These are phyloP conservation scores for Thermothielavioides terrestris DNA, from an alignment of 495 filamentous ascomycete genomes.

Conservation along the genomic window DNA sequence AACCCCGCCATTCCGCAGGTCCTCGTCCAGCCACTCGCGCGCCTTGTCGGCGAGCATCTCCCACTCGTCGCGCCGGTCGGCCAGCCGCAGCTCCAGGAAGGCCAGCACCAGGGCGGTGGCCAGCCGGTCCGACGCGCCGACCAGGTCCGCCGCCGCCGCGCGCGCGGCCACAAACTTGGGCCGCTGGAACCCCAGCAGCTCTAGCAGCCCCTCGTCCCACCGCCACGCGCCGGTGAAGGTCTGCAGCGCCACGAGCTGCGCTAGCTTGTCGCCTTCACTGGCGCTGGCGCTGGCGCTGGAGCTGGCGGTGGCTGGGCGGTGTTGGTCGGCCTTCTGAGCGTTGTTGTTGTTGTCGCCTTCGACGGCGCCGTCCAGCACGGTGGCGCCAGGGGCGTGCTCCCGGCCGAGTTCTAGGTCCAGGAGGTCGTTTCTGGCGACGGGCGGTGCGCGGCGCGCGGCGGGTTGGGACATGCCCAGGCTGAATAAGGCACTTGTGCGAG, in stretches of 20 bases:
- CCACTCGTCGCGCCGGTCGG: slow-evolving; percentile 40
- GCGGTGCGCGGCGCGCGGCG: too few relatives aligned
- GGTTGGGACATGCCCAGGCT: too few relatives aligned
- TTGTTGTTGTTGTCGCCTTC: too few relatives aligned
- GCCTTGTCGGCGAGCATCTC: slow-evolving; percentile 48
- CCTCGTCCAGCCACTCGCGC: slow-evolving; percentile 29
- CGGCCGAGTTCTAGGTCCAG: too few relatives aligned
- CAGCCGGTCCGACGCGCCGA: slow-evolving; percentile 11
- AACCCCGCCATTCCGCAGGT: not conserved
- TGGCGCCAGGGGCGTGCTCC: too few relatives aligned
- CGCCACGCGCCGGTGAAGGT: slow-evolving; percentile 44
- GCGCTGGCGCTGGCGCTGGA: not conserved
- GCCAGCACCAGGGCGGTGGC: slow-evolving; percentile 45
- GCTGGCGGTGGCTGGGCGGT: too few relatives aligned
- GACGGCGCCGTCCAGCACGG: too few relatives aligned
- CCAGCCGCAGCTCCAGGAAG: slow-evolving; percentile 38
- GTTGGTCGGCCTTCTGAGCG: too few relatives aligned
- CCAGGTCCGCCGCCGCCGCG: slow-evolving; percentile 1
- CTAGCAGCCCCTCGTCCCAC: slow-evolving; percentile 9
- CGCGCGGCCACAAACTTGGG: not conserved
- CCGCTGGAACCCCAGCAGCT: slow-evolving; percentile 20
- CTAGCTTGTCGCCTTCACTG: not conserved
- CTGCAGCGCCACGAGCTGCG: slow-evolving; percentile 39
- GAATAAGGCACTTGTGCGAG: too few relatives aligned
- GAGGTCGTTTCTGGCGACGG: too few relatives aligned